Evolutionary conservation across 1,284 basidiomycete species (phyloP).

Genomic region (Takashimella tepidaria): DNA sequence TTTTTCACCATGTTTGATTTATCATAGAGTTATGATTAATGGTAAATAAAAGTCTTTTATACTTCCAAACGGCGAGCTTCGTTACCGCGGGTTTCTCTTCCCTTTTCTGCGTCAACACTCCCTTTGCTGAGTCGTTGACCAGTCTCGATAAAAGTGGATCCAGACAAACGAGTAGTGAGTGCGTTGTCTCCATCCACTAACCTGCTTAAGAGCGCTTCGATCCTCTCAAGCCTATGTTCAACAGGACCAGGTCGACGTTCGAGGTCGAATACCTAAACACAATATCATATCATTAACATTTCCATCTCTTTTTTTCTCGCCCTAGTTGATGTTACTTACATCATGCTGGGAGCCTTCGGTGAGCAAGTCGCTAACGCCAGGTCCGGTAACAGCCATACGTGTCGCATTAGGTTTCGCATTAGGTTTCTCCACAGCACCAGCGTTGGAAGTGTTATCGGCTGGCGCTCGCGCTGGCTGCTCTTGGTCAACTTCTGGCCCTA

Average conservation of each 20-base stretch:
- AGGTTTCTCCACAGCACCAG: no score
- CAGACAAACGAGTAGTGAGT: neutral
- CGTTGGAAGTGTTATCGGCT: no score
- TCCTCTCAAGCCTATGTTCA: slow-evolving; percentile 18
- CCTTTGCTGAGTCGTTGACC: no score
- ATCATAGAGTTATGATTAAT: no score
- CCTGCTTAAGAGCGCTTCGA: slow-evolving; percentile 17
- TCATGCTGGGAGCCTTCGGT: slow-evolving; percentile 21
- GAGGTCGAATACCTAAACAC: slow-evolving; percentile 29
- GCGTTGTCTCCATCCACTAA: neutral
- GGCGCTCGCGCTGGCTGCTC: slow-evolving; percentile 2
- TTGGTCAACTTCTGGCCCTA: slow-evolving; percentile 33
- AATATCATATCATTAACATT: no score
- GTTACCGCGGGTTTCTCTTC: no score
- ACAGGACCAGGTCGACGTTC: slow-evolving; percentile 15
- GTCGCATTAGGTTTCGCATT: slow-evolving; percentile 10
- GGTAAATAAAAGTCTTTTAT: no score
- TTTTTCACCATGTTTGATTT: no score
- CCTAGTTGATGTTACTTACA: no score
- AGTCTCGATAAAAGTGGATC: neutral
- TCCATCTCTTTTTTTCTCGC: no score
- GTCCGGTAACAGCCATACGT: slow-evolving; percentile 26
- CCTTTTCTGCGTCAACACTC: no score
- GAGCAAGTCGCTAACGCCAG: slow-evolving; percentile 36
- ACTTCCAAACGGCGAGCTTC: no score